Evolutionary conservation across 805 yeast species (phyloP), one percentile per base, ranked within the genome.

Genomic region (Jamesozyma spencerorum): DNA sequence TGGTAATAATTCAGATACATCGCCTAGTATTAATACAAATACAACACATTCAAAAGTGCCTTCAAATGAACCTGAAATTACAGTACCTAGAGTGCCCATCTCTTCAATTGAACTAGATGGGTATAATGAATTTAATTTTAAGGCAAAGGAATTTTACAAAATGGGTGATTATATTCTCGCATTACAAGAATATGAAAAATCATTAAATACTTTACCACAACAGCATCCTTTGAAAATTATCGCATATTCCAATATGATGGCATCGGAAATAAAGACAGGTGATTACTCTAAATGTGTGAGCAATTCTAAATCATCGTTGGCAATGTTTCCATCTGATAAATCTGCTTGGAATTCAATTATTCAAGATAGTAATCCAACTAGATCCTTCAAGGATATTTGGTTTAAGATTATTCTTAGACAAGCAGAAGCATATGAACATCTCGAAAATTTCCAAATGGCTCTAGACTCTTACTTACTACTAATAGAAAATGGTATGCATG

Each of bases 111-210:
- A 60, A 50, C 36, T 53, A 26, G 55, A 54, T 7, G 55, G 62
- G 49, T 78, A 65, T 65, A 53, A 67, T 6, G 71, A 70, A 18
- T 65, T 69, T 22, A 75, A 77, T 44, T 62, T 60, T 6, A 69
- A 69, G 19, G 98, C 87, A 5, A 64, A 75, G 5, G 70, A 69
- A 14, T 70, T 77, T 1, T 92, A 79, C 65, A 74, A 75, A 41
- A 71, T 76, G n/a, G 99, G 99, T 15, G 90, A 92, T 57, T 92
- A 81, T 57, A 58, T 77, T 3, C 55, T 65, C 4, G 88, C 98
- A 0, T 65, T 75, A 12, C 70, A 64, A 22, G 68, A 70, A 40
- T 92, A 84, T 55, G 68, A 74, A 26, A 65, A 71, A 31, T 70
- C 81, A 1, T 58, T 76, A n/a, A 62, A 67, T 22, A 57, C 75